These are phyloP conservation scores for Melanomma pulvis-pyrius DNA, from an alignment of 495 filamentous ascomycete species.

Conservation along the genomic window DNA sequence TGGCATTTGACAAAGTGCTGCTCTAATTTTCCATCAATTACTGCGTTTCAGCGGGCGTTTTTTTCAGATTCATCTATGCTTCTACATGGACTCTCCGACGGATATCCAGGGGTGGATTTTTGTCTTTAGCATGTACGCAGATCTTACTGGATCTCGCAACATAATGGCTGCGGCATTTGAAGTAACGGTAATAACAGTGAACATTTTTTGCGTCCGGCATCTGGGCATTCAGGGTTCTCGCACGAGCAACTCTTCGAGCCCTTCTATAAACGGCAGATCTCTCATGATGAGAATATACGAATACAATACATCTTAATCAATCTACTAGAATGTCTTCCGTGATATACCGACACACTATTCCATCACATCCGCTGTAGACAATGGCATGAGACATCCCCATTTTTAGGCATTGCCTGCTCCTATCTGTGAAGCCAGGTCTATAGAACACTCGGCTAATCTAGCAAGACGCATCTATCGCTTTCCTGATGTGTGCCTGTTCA, in stretches of 20 bases:
- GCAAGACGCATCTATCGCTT: not conserved
- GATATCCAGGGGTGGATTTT: slow-evolving; percentile 15
- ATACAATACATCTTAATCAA: not conserved
- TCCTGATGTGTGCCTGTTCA: not conserved
- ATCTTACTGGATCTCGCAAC: not conserved
- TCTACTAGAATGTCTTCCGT: not conserved
- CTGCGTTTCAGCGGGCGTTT: slow-evolving; percentile 34
- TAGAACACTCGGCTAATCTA: not conserved
- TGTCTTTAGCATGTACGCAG: slow-evolving; percentile 2
- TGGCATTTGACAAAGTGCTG: not conserved
- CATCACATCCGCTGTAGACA: not conserved
- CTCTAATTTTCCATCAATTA: not conserved
- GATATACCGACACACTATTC: not conserved
- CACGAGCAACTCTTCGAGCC: not conserved
- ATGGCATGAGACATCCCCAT: not conserved
- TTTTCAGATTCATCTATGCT: not conserved
- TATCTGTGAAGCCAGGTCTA: not conserved
- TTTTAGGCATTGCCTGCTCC: not conserved
- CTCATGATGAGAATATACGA: not conserved
- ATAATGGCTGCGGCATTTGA: not conserved
- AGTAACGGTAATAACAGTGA: slow-evolving; percentile 9
- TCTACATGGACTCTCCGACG: slow-evolving; percentile 7
- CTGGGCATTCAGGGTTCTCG: not conserved
- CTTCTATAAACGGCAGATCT: not conserved
- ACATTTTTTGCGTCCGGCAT: not conserved